phyloP scores from a whole-genome alignment of 495 filamentous ascomycete genomes.

The Melanomma pulvis-pyrius region DNA sequence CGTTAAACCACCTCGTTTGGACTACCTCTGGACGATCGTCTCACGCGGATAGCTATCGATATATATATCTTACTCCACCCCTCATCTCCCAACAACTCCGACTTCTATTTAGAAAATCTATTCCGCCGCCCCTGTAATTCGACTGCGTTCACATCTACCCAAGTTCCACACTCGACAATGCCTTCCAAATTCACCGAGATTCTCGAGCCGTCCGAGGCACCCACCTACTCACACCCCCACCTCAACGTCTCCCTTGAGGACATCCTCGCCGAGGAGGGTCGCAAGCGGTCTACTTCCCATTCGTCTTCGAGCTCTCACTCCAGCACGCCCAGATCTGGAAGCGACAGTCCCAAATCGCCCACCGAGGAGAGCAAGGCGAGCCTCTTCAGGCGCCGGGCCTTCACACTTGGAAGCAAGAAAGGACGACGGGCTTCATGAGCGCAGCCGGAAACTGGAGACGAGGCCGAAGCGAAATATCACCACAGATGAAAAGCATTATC shows the following conservation, averaged over 20 bases:
- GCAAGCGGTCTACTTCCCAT: slow-evolving; percentile 25
- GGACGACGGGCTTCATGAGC: slow-evolving; percentile 15
- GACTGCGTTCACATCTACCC: background rate
- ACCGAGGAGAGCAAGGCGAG: slow-evolving; percentile 15
- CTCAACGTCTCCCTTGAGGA: slow-evolving; percentile 43
- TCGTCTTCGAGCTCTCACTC: slow-evolving; percentile 30
- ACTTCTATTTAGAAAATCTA: background rate
- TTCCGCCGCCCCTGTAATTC: background rate
- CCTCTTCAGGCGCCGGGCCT: slow-evolving; percentile 8
- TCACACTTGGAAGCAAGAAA: slow-evolving; percentile 32
- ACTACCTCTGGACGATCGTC: background rate
- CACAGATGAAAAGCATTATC: background rate
- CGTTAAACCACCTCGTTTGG: background rate
- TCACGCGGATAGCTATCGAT: background rate
- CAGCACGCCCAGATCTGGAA: background rate
- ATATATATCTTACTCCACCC: slow-evolving; percentile 3
- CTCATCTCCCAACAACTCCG: background rate
- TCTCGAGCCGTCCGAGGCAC: slow-evolving; percentile 39
- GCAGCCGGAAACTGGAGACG: background rate
- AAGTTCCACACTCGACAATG: slow-evolving; percentile 19
- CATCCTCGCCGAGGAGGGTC: slow-evolving; percentile 41
- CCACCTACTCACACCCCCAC: slow-evolving; percentile 36
- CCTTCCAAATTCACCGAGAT: slow-evolving; percentile 44
- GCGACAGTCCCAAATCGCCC: slow-evolving; percentile 17
- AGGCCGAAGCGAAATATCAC: slow-evolving; percentile 4